A percentile compares a stretch with the other conserved stretches of the same genome.
These are phyloP conservation scores for Thecaphora frezii DNA, from an alignment of 1,284 basidiomycete genomes.

Conservation along the genomic window DNA sequence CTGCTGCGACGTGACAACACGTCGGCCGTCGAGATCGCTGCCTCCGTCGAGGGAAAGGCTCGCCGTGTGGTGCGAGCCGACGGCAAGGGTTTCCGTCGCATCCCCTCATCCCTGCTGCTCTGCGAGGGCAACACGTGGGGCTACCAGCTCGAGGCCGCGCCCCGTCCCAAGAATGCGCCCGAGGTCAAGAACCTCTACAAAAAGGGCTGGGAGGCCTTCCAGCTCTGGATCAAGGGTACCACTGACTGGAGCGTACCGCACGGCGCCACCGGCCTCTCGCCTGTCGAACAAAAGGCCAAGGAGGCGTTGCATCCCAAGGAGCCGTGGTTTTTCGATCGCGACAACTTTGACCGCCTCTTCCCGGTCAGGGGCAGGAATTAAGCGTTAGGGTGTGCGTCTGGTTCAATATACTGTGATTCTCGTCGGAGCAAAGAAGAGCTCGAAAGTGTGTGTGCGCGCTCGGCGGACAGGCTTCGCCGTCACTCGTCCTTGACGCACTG, in stretches of 20 bases:
- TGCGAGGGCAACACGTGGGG: conserved; percentile 26
- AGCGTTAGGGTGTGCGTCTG: too few species aligned
- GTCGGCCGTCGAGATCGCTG: conserved; percentile 26
- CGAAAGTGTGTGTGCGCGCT: too few species aligned
- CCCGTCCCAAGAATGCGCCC: conserved; percentile 10
- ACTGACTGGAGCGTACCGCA: conserved; percentile 28
- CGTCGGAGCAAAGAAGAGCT: too few species aligned
- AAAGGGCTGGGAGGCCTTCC: conserved; percentile 30
- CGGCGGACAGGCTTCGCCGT: too few species aligned
- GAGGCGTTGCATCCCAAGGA: conserved; percentile 21
- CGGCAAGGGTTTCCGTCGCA: conserved; percentile 9
- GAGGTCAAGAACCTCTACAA: conserved; percentile 30
- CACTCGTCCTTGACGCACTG: conserved; percentile 31
- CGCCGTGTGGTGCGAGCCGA: conserved; percentile 9
- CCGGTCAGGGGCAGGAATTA: conserved; percentile 8
- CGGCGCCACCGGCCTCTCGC: conserved; percentile 7
- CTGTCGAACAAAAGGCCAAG: conserved; percentile 12
- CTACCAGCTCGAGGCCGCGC: conserved; percentile 37
- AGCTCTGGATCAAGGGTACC: conserved; percentile 26
- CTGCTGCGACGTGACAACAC: conserved; percentile 24
- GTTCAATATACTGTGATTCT: too few species aligned
- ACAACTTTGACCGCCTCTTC: conserved; percentile 38
- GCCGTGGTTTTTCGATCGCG: conserved; percentile 39
- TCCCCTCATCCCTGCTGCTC: conserved; percentile 28
- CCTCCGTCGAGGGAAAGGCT: conserved; percentile 20